Evolutionary conservation across 2,329 filamentous ascomycete genomes (phyloP).

Genomic region (Phyllosticta capitalensis): DNA sequence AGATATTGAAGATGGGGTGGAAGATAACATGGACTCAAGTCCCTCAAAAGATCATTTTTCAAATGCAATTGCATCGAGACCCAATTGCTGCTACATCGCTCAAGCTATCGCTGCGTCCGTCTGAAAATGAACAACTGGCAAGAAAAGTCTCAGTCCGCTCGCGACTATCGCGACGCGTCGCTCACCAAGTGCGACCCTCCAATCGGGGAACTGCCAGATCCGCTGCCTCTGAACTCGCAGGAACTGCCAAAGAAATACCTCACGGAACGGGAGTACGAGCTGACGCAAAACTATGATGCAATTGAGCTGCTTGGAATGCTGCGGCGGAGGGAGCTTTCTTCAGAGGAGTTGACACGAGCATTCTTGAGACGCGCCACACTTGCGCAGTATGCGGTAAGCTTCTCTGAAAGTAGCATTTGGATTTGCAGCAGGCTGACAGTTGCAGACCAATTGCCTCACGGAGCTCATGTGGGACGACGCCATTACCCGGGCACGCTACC

Average conservation of each 20-base stretch:
- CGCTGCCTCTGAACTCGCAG: background rate
- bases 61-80: no score
- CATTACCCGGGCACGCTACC: constrained; percentile 21
- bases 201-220: background rate
- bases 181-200: background rate
- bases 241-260: background rate
- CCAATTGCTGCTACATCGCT: no score
- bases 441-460: constrained; percentile 28
- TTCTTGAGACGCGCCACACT: background rate
- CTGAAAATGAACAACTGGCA: background rate
- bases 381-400: background rate
- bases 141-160: background rate
- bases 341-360: background rate
- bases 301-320: background rate
- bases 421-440: background rate
- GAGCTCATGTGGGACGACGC: constrained; percentile 30
- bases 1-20: background rate
- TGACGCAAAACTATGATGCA: background rate
- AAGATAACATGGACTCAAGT: no score
- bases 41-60: no score
- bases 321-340: background rate
- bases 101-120: background rate
- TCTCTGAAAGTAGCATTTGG: background rate
- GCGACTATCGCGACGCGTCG: background rate
- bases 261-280: background rate